A percentile compares a stretch with the other conserved stretches of the same genome.
These are phyloP conservation scores for Kernera saxatilis DNA, from an alignment of 345 rosid genomes.

Conservation along the genomic window DNA sequence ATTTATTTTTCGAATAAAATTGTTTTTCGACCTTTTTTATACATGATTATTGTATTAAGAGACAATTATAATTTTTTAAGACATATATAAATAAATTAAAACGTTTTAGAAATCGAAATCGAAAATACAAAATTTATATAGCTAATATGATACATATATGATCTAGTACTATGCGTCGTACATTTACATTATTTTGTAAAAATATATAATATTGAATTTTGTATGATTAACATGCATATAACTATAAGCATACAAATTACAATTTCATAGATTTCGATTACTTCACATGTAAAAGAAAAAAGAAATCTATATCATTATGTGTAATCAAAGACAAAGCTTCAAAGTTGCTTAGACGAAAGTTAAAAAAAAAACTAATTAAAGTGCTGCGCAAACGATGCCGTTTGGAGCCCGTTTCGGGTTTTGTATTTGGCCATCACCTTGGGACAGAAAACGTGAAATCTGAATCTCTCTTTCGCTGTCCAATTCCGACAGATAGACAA, in stretches of 20 bases:
- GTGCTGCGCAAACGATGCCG: not conserved
- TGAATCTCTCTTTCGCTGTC: constrained; percentile 29
- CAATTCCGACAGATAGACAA: constrained; percentile 29
- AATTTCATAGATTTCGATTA: not conserved
- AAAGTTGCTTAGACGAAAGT: not conserved
- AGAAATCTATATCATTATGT: not conserved
- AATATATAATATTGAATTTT: not conserved
- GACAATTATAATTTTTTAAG: no score
- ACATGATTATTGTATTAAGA: no score
- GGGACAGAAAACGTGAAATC: constrained; percentile 25
- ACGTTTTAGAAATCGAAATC: no score
- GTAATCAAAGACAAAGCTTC: not conserved
- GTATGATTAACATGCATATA: not conserved
- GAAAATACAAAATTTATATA: no score
- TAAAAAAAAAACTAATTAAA: not conserved
- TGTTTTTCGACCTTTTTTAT: no score
- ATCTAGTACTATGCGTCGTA: no score
- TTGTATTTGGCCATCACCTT: not conserved
- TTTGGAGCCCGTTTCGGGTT: not conserved
- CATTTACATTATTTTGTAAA: no score
- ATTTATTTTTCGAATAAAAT: no score
- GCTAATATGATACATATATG: no score
- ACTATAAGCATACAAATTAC: not conserved
- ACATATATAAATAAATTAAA: no score
- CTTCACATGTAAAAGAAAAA: no score